A percentile compares a stretch with the other conserved stretches of the same genome.
phyloP scores from a whole-genome alignment of 257 asterid species.

The Cruciata laevipes region DNA sequence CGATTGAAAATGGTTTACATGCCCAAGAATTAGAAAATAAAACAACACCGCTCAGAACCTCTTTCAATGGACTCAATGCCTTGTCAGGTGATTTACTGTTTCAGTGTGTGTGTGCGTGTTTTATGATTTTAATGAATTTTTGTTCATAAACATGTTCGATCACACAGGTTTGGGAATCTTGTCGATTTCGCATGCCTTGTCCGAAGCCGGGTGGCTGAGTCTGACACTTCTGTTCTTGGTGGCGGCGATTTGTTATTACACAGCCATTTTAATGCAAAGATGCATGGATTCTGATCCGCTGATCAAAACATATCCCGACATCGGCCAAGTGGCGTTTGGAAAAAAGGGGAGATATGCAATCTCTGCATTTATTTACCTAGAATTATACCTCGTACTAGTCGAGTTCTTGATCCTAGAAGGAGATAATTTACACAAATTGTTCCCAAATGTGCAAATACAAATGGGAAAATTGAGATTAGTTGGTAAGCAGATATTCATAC shows the following conservation, averaged over 20 bases:
- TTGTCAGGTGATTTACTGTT: slow-evolving; percentile 26
- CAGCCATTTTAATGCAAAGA: slow-evolving; percentile 32
- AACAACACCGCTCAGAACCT: slow-evolving; percentile 34
- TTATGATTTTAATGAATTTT: background rate
- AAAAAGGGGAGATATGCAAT: slow-evolving; percentile 31
- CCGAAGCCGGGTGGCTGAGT: slow-evolving; percentile 48
- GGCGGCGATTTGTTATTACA: slow-evolving; percentile 35
- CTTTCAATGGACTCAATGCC: slow-evolving; percentile 48
- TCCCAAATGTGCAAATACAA: background rate
- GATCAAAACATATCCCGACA: slow-evolving; percentile 40
- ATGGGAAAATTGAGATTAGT: background rate
- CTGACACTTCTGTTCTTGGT: slow-evolving; percentile 19
- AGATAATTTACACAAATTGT: background rate
- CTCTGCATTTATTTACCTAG: slow-evolving; percentile 22
- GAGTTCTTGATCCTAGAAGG: background rate
- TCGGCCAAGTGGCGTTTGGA: slow-evolving; percentile 41
- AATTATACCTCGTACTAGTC: background rate
- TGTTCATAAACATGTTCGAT: background rate
- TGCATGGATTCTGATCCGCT: slow-evolving; percentile 35
- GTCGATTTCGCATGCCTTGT: slow-evolving; percentile 45
- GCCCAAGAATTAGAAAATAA: slow-evolving; percentile 11
- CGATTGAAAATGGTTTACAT: background rate
- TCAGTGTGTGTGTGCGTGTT: background rate
- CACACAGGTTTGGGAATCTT: slow-evolving; percentile 37
- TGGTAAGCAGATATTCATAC: background rate